A percentile compares a stretch with the other conserved stretches of the same genome.
phyloP scores from a whole-genome alignment of 345 rosid genomes.

The Eucalyptus regnans region DNA sequence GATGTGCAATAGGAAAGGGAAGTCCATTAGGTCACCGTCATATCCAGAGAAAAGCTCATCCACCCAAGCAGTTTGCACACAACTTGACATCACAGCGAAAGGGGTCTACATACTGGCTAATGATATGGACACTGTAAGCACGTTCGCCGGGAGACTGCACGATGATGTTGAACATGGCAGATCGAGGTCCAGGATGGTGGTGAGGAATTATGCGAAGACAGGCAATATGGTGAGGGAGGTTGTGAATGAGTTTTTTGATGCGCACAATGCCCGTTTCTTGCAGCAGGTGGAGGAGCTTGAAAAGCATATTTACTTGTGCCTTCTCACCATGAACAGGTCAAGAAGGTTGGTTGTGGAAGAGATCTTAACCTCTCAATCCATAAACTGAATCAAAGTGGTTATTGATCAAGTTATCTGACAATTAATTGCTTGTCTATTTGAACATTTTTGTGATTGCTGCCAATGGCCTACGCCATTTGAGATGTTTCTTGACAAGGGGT shows the following conservation, averaged over 20 bases:
- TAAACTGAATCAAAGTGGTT: neutral
- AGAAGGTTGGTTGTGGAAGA: slow-evolving; percentile 53
- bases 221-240: slow-evolving; percentile 36
- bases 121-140: slow-evolving; percentile 65
- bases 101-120: slow-evolving; percentile 60
- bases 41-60: neutral
- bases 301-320: slow-evolving; percentile 53
- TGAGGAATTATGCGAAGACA: slow-evolving; percentile 21
- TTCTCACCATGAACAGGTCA: slow-evolving; percentile 66
- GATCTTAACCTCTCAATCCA: neutral
- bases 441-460: neutral
- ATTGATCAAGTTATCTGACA: neutral
- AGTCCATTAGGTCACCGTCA: neutral
- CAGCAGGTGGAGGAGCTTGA: slow-evolving; percentile 87
- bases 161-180: neutral
- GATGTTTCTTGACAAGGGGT: neutral
- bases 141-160: slow-evolving; percentile 42
- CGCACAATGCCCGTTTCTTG: slow-evolving; percentile 34
- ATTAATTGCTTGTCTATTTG: neutral
- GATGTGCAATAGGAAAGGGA: neutral
- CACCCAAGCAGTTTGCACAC: slow-evolving; percentile 16
- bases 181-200: neutral
- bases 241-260: slow-evolving; percentile 24
- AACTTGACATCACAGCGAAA: slow-evolving; percentile 75
- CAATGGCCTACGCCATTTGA: neutral